Conservation (phyloP, 192 early-diverging fungal genomes). For the Coemansia sp. region DNA sequence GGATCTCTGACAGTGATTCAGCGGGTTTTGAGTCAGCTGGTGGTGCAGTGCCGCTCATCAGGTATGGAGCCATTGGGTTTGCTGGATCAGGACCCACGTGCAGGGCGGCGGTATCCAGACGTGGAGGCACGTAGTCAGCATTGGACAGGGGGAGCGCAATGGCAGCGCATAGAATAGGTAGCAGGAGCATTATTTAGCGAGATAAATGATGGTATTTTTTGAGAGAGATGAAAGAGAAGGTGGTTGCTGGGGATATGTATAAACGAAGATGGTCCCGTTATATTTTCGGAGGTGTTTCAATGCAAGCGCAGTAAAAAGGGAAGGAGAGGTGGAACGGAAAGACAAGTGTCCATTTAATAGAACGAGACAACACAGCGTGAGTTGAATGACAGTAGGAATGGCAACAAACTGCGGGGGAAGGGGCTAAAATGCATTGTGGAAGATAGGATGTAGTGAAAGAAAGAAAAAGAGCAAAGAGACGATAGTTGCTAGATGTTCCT, state of each 20-base stretch:
- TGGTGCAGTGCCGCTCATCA: background rate
- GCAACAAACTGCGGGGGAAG: background rate
- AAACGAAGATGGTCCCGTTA: no score
- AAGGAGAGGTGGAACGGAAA: no score
- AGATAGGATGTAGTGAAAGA: background rate
- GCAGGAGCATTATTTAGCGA: no score
- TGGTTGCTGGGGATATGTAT: no score
- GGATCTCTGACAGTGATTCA: background rate
- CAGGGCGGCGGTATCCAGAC: background rate
- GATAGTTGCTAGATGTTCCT: background rate
- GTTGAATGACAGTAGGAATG: background rate
- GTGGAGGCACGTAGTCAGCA: background rate
- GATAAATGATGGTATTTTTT: no score
- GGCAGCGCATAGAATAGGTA: background rate
- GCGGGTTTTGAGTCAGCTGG: background rate
- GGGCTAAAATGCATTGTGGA: no score
- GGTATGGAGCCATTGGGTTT: slow-evolving; percentile 18
- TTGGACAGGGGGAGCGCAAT: background rate
- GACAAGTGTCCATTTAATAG: no score
- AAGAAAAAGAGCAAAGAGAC: background rate
- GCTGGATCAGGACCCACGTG: slow-evolving; percentile 5
- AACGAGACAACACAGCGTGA: background rate
- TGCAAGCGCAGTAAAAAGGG: background rate
- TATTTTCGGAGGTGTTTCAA: no score
- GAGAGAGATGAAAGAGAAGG: no score